These are phyloP conservation scores for Pestalotiopsis sp. DNA, from an alignment of 2,329 filamentous ascomycete genomes.

Conservation along the genomic window DNA sequence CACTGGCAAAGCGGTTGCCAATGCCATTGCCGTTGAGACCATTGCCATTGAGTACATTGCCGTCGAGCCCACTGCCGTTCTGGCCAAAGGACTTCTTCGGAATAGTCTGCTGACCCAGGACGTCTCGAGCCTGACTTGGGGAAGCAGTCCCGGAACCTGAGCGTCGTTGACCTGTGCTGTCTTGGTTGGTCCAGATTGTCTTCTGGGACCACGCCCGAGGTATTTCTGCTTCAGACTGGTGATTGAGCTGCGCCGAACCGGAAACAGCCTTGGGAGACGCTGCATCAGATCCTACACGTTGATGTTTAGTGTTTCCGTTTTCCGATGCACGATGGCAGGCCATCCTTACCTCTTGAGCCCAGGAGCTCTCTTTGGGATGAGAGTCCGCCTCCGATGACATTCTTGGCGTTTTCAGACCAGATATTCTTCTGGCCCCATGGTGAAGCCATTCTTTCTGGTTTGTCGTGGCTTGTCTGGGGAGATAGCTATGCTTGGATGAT, in stretches of 20 bases:
- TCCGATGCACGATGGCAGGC: not conserved
- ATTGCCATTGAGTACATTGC: conserved; percentile 42
- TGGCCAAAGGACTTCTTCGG: conserved; percentile 50
- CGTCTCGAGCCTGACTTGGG: conserved; percentile 57
- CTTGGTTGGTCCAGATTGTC: conserved; percentile 61
- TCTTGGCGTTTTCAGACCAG: conserved; percentile 11
- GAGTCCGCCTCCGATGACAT: conserved; percentile 12
- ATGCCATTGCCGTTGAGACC: conserved; percentile 35
- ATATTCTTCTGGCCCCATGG: conserved; percentile 9
- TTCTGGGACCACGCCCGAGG: conserved; percentile 36
- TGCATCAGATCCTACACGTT: conserved; percentile 38
- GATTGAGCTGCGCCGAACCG: conserved; percentile 70
- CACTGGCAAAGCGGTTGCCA: conserved; percentile 24
- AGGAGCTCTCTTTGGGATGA: conserved; percentile 39
- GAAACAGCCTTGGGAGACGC: conserved; percentile 57
- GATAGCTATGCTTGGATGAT: not conserved
- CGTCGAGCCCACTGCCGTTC: conserved; percentile 39
- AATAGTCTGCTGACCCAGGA: conserved; percentile 44
- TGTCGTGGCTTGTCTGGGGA: conserved; percentile 11
- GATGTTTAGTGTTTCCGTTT: conserved; percentile 22
- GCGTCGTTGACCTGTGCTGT: conserved; percentile 43
- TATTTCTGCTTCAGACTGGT: conserved; percentile 69
- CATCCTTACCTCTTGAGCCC: conserved; percentile 52
- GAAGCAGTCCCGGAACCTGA: conserved; percentile 58
- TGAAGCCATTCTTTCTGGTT: not conserved